Conservation (phyloP, 1,139 yeast genomes). For the Yamadazyma pseudoaaseri region DNA sequence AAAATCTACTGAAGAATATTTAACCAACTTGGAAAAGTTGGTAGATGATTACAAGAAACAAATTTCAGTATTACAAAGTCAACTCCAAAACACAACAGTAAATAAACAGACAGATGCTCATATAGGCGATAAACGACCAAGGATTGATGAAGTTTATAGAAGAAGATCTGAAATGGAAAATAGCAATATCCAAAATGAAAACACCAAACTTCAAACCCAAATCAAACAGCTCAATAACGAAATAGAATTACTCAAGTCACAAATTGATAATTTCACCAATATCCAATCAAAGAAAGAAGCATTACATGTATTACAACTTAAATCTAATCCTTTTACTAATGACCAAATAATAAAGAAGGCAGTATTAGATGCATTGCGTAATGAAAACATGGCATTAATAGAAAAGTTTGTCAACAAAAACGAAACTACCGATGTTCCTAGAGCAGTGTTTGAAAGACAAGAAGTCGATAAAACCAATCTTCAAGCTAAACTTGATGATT, state of each 20-base stretch:
- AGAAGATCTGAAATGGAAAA: slow-evolving; percentile 25
- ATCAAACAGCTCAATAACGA: slow-evolving; percentile 33
- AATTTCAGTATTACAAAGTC: slow-evolving; percentile 41
- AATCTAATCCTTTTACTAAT: slow-evolving; percentile 63
- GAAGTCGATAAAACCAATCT: slow-evolving; percentile 52
- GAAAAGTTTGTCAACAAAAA: slow-evolving; percentile 19
- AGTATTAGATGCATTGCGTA: slow-evolving; percentile 49
- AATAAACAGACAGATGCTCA: slow-evolving; percentile 21
- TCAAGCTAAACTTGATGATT: slow-evolving; percentile 49
- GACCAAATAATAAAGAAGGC: slow-evolving; percentile 64
- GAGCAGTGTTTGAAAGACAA: slow-evolving; percentile 63
- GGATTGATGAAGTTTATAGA: slow-evolving; percentile 21
- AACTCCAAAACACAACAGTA: slow-evolving; percentile 17
- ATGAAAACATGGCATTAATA: slow-evolving; percentile 62
- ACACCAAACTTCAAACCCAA: slow-evolving; percentile 37
- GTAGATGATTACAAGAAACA: slow-evolving; percentile 61
- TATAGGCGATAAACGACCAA: slow-evolving; percentile 24
- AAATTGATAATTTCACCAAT: slow-evolving; percentile 17
- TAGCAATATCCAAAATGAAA: slow-evolving; percentile 39
- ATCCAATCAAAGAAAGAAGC: slow-evolving; percentile 31
- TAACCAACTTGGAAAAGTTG: slow-evolving; percentile 46
- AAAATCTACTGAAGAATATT: slow-evolving; percentile 33
- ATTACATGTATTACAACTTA: slow-evolving; percentile 58
- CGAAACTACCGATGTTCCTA: slow-evolving; percentile 42
- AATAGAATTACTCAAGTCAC: slow-evolving; percentile 11